Percentiles rank a stretch among this genome's conserved stretches.
These are phyloP conservation scores for Astrephomene gubernaculifera DNA, from an alignment of 139 green algal genomes.

Conservation along the genomic window DNA sequence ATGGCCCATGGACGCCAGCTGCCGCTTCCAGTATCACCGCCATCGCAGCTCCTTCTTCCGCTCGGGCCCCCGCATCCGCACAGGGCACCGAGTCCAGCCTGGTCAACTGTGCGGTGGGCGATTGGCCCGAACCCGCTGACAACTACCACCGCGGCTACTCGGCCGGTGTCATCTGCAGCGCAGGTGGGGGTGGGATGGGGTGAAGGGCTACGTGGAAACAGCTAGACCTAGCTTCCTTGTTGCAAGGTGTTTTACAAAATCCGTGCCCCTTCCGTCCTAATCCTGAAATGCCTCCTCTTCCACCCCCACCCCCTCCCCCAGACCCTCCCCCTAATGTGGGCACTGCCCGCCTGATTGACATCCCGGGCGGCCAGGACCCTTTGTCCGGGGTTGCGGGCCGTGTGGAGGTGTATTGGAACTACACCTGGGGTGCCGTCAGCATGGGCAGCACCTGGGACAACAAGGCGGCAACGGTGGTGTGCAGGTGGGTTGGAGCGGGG, in stretches of 20 bases:
- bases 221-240: too few relatives aligned
- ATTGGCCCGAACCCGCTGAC: neutral
- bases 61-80: too few relatives aligned
- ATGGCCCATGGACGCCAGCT: too few relatives aligned
- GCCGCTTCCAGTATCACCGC: too few relatives aligned
- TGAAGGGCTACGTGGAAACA: too few relatives aligned
- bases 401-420: neutral
- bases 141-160: neutral
- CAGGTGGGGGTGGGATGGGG: neutral
- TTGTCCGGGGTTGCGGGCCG: neutral
- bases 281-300: neutral
- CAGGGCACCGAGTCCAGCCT: neutral
- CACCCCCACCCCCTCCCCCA: neutral
- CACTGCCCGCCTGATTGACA: neutral
- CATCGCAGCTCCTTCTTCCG: too few relatives aligned
- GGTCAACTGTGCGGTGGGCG: neutral
- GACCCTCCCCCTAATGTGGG: neutral
- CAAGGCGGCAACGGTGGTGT: neutral
- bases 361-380: neutral
- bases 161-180: slow-evolving; percentile 6
- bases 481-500: too few relatives aligned
- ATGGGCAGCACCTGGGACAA: neutral
- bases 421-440: neutral
- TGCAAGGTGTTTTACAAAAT: too few relatives aligned
- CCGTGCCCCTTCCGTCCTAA: too few relatives aligned